These are phyloP conservation scores for Arthrobotrys megalospora DNA, from an alignment of 2,329 filamentous ascomycete genomes.

Conservation along the genomic window DNA sequence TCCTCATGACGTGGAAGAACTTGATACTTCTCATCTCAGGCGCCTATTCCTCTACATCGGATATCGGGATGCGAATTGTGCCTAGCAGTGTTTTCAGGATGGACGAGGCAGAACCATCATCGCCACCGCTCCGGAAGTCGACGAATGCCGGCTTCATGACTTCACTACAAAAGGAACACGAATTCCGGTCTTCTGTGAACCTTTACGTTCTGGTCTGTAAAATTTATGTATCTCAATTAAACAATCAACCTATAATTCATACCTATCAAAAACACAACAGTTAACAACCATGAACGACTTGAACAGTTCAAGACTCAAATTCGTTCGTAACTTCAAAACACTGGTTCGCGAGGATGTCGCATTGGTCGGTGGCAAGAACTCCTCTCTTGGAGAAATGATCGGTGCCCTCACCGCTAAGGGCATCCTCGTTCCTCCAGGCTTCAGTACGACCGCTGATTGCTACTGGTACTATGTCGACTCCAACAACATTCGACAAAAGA, in stretches of 20 bases:
- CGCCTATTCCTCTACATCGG: too few species aligned
- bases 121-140: too few species aligned
- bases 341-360: constrained; percentile 64
- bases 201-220: too few species aligned
- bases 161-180: too few species aligned
- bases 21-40: too few species aligned
- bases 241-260: neutral
- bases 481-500: constrained; percentile 66
- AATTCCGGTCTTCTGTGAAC: too few species aligned
- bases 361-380: constrained; percentile 67
- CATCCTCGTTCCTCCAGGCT: constrained; percentile 66
- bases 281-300: constrained; percentile 8
- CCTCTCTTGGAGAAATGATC: constrained; percentile 68
- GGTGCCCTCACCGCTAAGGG: constrained; percentile 64
- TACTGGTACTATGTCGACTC: constrained; percentile 66
- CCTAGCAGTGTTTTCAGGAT: too few species aligned
- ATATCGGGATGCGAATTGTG: too few species aligned
- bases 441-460: constrained; percentile 66
- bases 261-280: neutral
- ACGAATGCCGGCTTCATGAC: too few species aligned
- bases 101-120: too few species aligned
- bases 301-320: neutral
- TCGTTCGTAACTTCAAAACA: constrained; percentile 63
- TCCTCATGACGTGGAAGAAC: too few species aligned
- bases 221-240: too few species aligned